phyloP scores from a whole-genome alignment of 106 monocot genomes.

The Amphibolis antarctica region DNA sequence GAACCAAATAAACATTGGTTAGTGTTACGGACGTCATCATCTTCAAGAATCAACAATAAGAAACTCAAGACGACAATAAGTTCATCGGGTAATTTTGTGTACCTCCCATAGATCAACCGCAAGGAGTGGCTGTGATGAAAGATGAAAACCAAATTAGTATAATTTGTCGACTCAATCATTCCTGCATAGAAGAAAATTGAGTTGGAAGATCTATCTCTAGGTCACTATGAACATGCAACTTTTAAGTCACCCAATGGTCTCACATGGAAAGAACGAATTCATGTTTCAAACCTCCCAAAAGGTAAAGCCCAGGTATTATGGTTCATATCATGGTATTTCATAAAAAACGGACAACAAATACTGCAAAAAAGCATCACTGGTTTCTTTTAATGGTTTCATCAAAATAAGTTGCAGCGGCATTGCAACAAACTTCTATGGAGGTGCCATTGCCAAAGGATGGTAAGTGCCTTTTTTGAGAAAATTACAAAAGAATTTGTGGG shows the following conservation, averaged over 20 bases:
- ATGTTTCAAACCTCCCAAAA: not conserved
- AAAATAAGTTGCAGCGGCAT: no score
- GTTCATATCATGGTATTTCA: no score
- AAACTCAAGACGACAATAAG: not conserved
- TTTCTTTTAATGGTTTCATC: no score
- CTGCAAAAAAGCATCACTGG: no score
- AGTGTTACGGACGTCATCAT: not conserved
- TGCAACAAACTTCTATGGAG: no score
- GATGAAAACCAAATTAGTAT: conserved; percentile 6
- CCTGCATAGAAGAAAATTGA: not conserved
- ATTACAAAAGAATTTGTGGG: no score
- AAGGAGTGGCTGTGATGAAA: conserved; percentile 61
- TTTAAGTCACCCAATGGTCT: not conserved
- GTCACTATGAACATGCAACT: not conserved
- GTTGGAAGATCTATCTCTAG: not conserved
- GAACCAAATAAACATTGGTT: not conserved
- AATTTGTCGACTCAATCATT: not conserved
- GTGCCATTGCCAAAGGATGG: no score
- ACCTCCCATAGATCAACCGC: conserved; percentile 91
- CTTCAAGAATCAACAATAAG: not conserved
- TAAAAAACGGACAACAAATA: no score
- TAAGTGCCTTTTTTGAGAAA: no score
- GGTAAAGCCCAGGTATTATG: no score
- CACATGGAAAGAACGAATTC: not conserved
- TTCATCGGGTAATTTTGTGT: not conserved